Base-by-base conservation (phyloP, 2,329 filamentous ascomycete genomes). In the Aspergillus clavatus region DNA sequence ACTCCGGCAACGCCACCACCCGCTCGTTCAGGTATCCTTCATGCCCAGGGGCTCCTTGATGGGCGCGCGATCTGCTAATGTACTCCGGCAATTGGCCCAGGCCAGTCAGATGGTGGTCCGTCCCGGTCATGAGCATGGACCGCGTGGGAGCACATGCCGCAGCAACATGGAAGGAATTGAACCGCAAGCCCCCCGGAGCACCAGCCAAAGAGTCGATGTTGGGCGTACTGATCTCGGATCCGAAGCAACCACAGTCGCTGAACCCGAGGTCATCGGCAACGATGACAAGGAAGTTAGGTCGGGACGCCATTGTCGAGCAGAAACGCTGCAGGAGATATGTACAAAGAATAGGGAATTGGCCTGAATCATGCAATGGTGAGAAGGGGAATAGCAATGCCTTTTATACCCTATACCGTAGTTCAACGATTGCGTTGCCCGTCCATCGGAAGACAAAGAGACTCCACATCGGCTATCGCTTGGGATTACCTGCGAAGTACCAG, bases 101-200 rank as follows among this genome's bases (percentile, higher is more conserved):
- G 3, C 64, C 63, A 24, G 59, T 61, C 40, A 67, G 59, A 33
- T 66, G 61, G 26, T 58, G 41, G 44, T 65, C 59, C 5, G 65
- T 69, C 10, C 67, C 66, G 12, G 54, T 59, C 14, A 69, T 48
- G 1, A 68, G 51, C 65, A 67, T 67, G 1, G 63, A 55, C 19
- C 64, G 44, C 0, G 63, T 66, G 3, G 64, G 64, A 2, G 77
- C 81, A 60, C 79, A 82, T 27, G 79, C 79, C 1, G 78, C 73
- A 0, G 80, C 79, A 1, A 77, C 74, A 55, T 82, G 79, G 59
- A 78, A 81, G 55, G 80, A 73, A 1, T 76, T 80, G 57, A 80
- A 77, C 5, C 77, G 72, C 12, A 81, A 60, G 36, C 77, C 71
- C 45, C 67, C 59, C 14, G 18, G 21, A 1, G 43, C 43, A 61